Percentiles rank a stretch among this genome's conserved stretches.
phyloP scores from a whole-genome alignment of 305 asterid species.

The Fraxinus baroniana region DNA sequence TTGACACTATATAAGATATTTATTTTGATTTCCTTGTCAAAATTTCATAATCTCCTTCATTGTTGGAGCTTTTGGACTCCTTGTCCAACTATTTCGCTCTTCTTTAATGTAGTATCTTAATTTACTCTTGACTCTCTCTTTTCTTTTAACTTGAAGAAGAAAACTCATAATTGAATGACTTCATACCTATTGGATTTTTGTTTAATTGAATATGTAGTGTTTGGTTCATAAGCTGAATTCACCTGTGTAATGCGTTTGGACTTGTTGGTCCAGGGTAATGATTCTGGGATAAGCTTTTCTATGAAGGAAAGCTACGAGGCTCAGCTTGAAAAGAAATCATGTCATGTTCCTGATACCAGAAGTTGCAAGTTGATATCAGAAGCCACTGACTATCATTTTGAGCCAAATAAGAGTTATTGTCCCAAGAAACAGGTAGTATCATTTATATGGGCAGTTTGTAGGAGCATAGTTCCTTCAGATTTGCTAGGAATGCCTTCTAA shows the following conservation, averaged over 20 bases:
- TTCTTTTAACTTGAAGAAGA: background rate
- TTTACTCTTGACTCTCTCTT: background rate
- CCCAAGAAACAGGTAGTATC: slow-evolving; percentile 71
- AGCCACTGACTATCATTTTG: slow-evolving; percentile 31
- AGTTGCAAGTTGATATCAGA: slow-evolving; percentile 29
- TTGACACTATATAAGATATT: no score
- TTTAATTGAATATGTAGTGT: background rate
- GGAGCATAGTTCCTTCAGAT: slow-evolving; percentile 68
- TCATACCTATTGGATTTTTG: background rate
- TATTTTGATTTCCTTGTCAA: background rate
- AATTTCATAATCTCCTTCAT: background rate
- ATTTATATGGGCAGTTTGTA: slow-evolving; percentile 80
- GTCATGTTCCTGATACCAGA: slow-evolving; percentile 26
- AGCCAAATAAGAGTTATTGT: slow-evolving; percentile 46
- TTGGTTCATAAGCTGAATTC: slow-evolving; percentile 11
- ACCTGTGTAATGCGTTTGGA: slow-evolving; percentile 18
- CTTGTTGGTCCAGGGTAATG: slow-evolving; percentile 41
- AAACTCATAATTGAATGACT: background rate
- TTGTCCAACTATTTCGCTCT: background rate
- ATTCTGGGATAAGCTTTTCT: slow-evolving; percentile 20
- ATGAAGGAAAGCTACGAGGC: slow-evolving; percentile 17
- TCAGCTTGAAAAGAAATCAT: slow-evolving; percentile 23
- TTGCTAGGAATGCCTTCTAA: slow-evolving; percentile 71
- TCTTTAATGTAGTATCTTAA: background rate
- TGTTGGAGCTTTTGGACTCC: background rate